phyloP scores from a whole-genome alignment of 1,284 basidiomycete genomes.

The Phellopilus nigrolimitatus region DNA sequence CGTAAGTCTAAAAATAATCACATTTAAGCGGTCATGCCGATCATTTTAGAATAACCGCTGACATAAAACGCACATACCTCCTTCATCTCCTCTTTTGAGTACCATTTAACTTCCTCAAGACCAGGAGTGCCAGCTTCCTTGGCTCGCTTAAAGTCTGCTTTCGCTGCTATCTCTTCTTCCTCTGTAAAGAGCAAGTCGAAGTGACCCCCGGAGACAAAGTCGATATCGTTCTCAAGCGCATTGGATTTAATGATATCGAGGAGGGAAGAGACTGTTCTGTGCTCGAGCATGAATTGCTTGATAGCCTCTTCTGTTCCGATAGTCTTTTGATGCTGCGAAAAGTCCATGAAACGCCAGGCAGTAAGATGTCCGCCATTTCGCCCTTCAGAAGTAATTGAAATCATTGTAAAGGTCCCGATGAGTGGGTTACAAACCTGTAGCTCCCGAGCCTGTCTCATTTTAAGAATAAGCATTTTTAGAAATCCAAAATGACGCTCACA shows the following conservation, averaged over 20 bases:
- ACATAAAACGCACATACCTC: slow-evolving; percentile 32
- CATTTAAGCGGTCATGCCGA: background rate
- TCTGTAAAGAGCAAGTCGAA: slow-evolving; percentile 47
- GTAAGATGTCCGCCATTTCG: slow-evolving; percentile 78
- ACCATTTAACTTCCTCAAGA: slow-evolving; percentile 41
- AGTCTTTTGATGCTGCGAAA: slow-evolving; percentile 32
- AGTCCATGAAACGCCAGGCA: slow-evolving; percentile 44
- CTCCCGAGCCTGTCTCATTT: slow-evolving; percentile 59
- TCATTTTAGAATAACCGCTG: background rate
- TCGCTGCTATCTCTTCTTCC: slow-evolving; percentile 35
- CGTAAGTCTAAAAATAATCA: slow-evolving; percentile 43
- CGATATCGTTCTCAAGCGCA: slow-evolving; percentile 45
- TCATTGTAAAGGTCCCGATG: background rate
- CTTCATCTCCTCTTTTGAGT: slow-evolving; percentile 44
- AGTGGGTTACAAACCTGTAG: slow-evolving; percentile 50
- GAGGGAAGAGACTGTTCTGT: slow-evolving; percentile 48
- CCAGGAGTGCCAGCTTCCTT: slow-evolving; percentile 47
- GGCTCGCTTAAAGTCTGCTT: slow-evolving; percentile 50
- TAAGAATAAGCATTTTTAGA: slow-evolving; percentile 1
- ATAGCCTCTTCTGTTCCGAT: slow-evolving; percentile 53
- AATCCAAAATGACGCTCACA: slow-evolving; percentile 42
- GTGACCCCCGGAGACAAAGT: slow-evolving; percentile 60
- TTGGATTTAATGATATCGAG: slow-evolving; percentile 44
- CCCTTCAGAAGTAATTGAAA: too few relatives aligned
- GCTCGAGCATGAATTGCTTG: slow-evolving; percentile 53